Conservation (phyloP, 2,329 filamentous ascomycete species). For the Truncatella angustata region DNA sequence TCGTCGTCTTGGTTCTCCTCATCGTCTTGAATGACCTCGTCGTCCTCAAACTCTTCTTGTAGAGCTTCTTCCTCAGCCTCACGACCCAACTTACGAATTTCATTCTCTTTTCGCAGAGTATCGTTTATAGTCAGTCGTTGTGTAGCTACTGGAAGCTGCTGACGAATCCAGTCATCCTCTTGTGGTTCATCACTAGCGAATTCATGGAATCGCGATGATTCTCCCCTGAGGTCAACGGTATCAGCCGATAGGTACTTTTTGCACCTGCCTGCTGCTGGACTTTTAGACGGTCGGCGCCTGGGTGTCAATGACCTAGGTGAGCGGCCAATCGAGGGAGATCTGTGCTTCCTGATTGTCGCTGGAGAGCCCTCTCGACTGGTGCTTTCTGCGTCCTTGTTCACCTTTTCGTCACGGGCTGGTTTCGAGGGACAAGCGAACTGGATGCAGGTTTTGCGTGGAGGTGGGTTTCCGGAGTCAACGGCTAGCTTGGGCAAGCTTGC, state of each 20-base stretch:
- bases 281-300: constrained; percentile 36
- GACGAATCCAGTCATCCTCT: constrained; percentile 86
- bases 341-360: constrained; percentile 21
- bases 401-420: constrained; percentile 40
- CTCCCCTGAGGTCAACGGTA: constrained; percentile 48
- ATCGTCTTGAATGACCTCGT: constrained; percentile 39
- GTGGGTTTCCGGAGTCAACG: constrained; percentile 34
- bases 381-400: constrained; percentile 26
- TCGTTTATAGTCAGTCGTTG: constrained; percentile 84
- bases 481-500: constrained; percentile 28
- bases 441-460: constrained; percentile 60
- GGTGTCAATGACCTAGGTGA: constrained; percentile 27
- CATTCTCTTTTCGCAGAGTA: constrained; percentile 85
- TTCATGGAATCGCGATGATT: constrained; percentile 75
- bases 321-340: constrained; percentile 27
- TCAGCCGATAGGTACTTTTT: constrained; percentile 51
- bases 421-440: constrained; percentile 72
- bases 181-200: constrained; percentile 81
- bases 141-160: constrained; percentile 61
- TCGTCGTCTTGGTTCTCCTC: constrained; percentile 46
- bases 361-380: constrained; percentile 19
- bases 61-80: constrained; percentile 89
- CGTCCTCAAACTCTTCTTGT: constrained; percentile 67
- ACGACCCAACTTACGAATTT: constrained; percentile 78
- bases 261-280: constrained; percentile 34